Evolutionary conservation across 768 basidiomycete genomes (phyloP).

Genomic region (Naganishia kalamii): DNA sequence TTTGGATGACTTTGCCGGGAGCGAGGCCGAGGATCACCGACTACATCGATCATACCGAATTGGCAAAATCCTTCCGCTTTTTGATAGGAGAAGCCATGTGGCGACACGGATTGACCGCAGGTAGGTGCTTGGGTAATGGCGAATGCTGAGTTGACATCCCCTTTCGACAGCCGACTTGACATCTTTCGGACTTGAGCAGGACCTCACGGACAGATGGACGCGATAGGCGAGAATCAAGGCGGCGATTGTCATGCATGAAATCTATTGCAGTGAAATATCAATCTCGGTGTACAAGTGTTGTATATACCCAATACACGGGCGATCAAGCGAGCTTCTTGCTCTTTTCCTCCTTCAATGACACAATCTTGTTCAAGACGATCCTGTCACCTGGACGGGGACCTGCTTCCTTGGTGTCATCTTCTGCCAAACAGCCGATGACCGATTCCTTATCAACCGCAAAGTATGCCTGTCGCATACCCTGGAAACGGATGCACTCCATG

Average conservation of each 20-base stretch:
- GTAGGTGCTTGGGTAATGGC: background rate
- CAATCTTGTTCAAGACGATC: conserved; percentile 82
- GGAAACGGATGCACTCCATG: conserved; percentile 90
- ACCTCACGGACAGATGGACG: background rate
- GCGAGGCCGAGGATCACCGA: background rate
- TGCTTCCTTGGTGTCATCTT: conserved; percentile 47
- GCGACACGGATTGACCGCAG: background rate
- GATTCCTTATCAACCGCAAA: conserved; percentile 89
- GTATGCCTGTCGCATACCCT: conserved; percentile 90
- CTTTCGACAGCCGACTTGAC: background rate
- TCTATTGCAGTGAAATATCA: too few relatives aligned
- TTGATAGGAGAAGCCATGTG: background rate
- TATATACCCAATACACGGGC: background rate
- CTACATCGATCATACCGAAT: background rate
- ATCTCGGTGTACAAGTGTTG: background rate
- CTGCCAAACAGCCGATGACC: conserved; percentile 59
- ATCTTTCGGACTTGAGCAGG: background rate
- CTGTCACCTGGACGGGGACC: conserved; percentile 63
- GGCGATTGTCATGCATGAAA: too few relatives aligned
- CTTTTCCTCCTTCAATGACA: conserved; percentile 88
- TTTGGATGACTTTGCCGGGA: background rate
- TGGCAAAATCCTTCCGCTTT: background rate
- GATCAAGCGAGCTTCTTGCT: conserved; percentile 55
- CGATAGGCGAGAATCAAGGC: background rate
- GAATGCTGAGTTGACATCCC: background rate